Percentiles rank a stretch among this genome's conserved stretches.
phyloP scores from a whole-genome alignment of 2,329 filamentous ascomycete genomes.

The Xylaria sp. region DNA sequence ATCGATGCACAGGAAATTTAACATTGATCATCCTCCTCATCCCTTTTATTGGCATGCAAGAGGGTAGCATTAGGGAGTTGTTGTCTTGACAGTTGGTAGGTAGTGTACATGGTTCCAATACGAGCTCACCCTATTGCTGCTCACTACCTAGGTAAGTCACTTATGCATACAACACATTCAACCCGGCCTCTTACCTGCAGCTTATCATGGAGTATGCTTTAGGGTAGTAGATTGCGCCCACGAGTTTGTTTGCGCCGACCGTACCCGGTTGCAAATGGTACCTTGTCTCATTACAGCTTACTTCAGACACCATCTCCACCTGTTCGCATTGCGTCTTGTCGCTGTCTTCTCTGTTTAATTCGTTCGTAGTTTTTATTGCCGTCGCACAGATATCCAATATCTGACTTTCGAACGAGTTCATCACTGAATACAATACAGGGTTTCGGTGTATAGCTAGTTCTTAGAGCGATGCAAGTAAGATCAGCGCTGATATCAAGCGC shows the following conservation, averaged over 20 bases:
- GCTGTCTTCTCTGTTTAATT: background rate
- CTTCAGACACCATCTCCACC: slow-evolving; percentile 13
- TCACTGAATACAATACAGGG: background rate
- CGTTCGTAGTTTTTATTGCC: background rate
- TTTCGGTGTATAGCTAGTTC: background rate
- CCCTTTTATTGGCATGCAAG: slow-evolving; percentile 12
- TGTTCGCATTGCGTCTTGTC: background rate
- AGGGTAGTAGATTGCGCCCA: slow-evolving; percentile 13
- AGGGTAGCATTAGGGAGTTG: slow-evolving; percentile 26
- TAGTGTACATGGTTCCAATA: slow-evolving; percentile 21
- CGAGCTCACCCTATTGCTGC: slow-evolving; percentile 30
- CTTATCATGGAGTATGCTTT: slow-evolving; percentile 9
- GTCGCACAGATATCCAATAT: background rate
- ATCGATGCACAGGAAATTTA: background rate
- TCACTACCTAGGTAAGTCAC: slow-evolving; percentile 7
- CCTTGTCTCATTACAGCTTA: slow-evolving; percentile 7
- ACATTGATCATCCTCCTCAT: slow-evolving; percentile 1
- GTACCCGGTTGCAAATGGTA: slow-evolving; percentile 6
- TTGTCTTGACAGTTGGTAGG: slow-evolving; percentile 2
- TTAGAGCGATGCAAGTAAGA: slow-evolving; percentile 27
- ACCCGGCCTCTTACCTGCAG: slow-evolving; percentile 14
- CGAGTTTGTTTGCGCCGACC: slow-evolving; percentile 25
- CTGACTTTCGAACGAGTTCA: background rate
- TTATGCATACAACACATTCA: slow-evolving; percentile 23
- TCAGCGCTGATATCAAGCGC: slow-evolving; percentile 14